Evolutionary conservation across 768 basidiomycete genomes (phyloP), one percentile per base, ranked within the genome.

Genomic region (Russula sp.): DNA sequence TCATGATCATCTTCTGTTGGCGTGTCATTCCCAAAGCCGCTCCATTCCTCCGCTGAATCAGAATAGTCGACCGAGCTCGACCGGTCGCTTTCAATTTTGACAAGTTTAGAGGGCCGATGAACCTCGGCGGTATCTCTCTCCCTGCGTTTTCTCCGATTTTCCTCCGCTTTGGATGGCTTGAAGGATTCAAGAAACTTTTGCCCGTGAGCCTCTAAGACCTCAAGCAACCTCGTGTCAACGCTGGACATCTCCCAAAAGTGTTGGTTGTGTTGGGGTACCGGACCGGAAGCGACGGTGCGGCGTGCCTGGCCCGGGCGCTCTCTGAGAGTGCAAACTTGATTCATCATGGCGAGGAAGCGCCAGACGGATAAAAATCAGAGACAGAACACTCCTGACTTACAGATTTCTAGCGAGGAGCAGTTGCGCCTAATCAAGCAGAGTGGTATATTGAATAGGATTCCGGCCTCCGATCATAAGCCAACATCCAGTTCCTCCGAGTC

Each of bases 141-240:
- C 6, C 52, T 35, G 56, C 35, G 47, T 50, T 61, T 59, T 35
- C 36, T 53, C 59, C 53, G 62, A 60, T 66, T 73, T 66, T 63
- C 69, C 59, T 66, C 69, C 66, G 43, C 47, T 58, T 46, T 36
- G 7, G 70, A 65, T 18, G 69, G 52, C 39, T 71, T 69, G 54
- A 83, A 83, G 4, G 75, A 74, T 35, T 66, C 65, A 34, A 83
- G 65, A 60, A 83, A 83, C 20, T 71, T 72, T 65, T 75, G 75
- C 1, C 81, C 81, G 41, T 80, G 79, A 45, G 75, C 75, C 55
- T 83, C 70, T 25, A 83, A 68, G 50, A 76, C 60, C 49, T 64
- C 67, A 35, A 82, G 73, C n/a, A 80, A 69, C 34, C 65, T 67
- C 29, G 42, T 73, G 69, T 65, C 67, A 55, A 43, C 76, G 72